These are phyloP conservation scores for Salix suchowensis DNA, from an alignment of 345 rosid genomes.

Conservation along the genomic window DNA sequence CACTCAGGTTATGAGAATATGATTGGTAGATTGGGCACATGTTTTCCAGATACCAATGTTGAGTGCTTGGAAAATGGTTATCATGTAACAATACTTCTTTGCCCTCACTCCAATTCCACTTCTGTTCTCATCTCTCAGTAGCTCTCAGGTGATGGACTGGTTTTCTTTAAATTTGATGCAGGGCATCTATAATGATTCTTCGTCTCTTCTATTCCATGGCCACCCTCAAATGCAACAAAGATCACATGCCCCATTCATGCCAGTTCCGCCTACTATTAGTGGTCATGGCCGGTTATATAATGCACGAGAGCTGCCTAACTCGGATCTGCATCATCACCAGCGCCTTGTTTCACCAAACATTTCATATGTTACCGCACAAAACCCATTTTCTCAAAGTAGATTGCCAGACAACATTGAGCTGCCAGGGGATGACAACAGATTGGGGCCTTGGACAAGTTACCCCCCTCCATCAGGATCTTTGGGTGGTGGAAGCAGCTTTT, in stretches of 20 bases:
- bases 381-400: slow-evolving; percentile 29
- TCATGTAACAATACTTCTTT: slow-evolving; percentile 38
- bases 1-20: slow-evolving; percentile 36
- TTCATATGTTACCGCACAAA: slow-evolving; percentile 20
- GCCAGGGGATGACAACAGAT: slow-evolving; percentile 28
- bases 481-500: slow-evolving; percentile 23
- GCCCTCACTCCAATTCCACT: slow-evolving; percentile 7
- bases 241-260: slow-evolving; percentile 24
- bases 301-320: slow-evolving; percentile 25
- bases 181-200: slow-evolving; percentile 33
- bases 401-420: slow-evolving; percentile 31
- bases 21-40: slow-evolving; percentile 33
- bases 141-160: slow-evolving; percentile 1
- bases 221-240: slow-evolving; percentile 29
- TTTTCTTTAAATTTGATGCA: slow-evolving; percentile 17
- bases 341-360: slow-evolving; percentile 26
- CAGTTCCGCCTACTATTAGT: slow-evolving; percentile 21
- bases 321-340: slow-evolving; percentile 30
- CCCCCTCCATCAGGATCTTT: slow-evolving; percentile 20
- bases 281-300: slow-evolving; percentile 30
- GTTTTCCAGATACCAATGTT: slow-evolving; percentile 26
- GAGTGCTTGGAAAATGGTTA: slow-evolving; percentile 34
- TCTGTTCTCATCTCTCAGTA: slow-evolving; percentile 12
- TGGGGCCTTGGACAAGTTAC: slow-evolving; percentile 28
- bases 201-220: slow-evolving; percentile 34